Evolutionary conservation across 225 moss, liverwort and hornwort species (phyloP).

Genomic region (Polytrichum commune): DNA sequence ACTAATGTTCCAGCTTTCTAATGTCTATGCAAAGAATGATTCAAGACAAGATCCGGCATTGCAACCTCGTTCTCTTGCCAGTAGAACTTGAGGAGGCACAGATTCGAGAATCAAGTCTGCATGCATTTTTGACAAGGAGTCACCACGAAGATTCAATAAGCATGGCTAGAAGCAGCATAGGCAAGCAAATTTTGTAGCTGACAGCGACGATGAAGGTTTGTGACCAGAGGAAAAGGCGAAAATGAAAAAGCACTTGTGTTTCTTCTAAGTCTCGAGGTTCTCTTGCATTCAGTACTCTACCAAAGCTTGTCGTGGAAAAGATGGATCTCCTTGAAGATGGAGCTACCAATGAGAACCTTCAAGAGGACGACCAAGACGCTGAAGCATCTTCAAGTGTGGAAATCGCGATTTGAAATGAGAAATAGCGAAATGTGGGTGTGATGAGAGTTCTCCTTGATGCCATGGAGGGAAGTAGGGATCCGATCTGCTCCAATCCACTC

Average conservation of each 20-base stretch:
- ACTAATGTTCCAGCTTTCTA: too few species aligned
- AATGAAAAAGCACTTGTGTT: constrained; percentile 18
- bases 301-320: constrained; percentile 42
- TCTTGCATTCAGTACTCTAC: constrained; percentile 24
- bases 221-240: constrained; percentile 35
- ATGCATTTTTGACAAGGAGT: constrained; percentile 21
- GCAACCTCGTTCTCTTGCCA: constrained; percentile 4
- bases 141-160: constrained; percentile 30
- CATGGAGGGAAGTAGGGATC: too few species aligned
- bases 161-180: constrained; percentile 42
- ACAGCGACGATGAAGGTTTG: constrained; percentile 82
- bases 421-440: too few species aligned
- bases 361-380: constrained; percentile 40
- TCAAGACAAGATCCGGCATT: too few species aligned
- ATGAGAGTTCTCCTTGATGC: too few species aligned
- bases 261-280: constrained; percentile 22
- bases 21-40: too few species aligned
- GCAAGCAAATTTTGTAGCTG: constrained; percentile 45
- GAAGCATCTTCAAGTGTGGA: not conserved
- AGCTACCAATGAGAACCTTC: constrained; percentile 34
- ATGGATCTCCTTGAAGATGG: constrained; percentile 48
- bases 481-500: too few species aligned
- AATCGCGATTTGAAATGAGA: too few species aligned
- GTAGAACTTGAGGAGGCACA: constrained; percentile 35
- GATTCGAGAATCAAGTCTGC: constrained; percentile 18